Conservation (phyloP, 2,329 filamentous ascomycete genomes). For the Epichloe bromicola region DNA sequence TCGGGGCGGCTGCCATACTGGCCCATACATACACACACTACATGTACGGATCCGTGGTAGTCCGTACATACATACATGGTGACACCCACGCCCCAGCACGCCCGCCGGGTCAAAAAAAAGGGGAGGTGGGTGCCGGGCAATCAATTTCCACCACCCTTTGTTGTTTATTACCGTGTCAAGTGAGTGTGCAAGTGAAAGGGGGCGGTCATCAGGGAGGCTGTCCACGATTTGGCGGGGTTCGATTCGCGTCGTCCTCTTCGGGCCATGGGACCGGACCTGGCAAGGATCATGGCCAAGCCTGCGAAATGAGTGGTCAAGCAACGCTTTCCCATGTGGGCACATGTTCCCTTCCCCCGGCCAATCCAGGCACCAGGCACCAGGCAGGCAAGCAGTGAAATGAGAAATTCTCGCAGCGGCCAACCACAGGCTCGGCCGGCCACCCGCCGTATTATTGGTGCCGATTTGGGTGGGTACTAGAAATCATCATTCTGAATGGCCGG, state of each 20-base stretch:
- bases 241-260: not conserved
- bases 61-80: not conserved
- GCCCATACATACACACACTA: too few species aligned
- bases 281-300: not conserved
- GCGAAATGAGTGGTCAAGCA: not conserved
- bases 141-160: conserved; percentile 9
- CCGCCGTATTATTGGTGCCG: not conserved
- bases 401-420: not conserved
- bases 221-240: not conserved
- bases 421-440: not conserved
- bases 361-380: too few species aligned
- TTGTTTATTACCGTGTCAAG: not conserved
- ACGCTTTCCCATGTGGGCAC: not conserved
- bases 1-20: too few species aligned
- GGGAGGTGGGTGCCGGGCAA: conserved; percentile 7
- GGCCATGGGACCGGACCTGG: too few species aligned
- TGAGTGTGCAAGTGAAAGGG: not conserved
- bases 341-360: too few species aligned
- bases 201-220: not conserved
- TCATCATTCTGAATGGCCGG: not conserved
- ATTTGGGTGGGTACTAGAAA: not conserved
- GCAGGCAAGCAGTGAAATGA: not conserved
- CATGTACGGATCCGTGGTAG: too few species aligned
- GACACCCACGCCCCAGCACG: not conserved
- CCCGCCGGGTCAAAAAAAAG: conserved; percentile 3